A percentile compares a stretch with the other conserved stretches of the same genome.
Conservation (phyloP, 306 rosid species). For the Sicyos baderoa region DNA sequence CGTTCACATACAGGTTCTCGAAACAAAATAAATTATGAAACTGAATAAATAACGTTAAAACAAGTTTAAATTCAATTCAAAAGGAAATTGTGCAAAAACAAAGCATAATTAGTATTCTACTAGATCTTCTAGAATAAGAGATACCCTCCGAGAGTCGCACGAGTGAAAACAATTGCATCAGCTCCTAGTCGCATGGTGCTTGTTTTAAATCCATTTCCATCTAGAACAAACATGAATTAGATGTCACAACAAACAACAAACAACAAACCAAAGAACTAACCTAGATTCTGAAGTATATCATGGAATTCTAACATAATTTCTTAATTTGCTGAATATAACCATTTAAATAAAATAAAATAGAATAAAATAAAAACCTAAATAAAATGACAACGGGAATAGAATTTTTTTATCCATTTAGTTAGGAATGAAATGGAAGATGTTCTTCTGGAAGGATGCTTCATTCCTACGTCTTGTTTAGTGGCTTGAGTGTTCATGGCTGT, state of each 20-base stretch:
- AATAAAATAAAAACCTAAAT: background rate
- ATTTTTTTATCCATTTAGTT: background rate
- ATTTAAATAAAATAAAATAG: background rate
- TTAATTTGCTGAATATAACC: background rate
- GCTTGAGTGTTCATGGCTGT: background rate
- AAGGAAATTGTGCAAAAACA: background rate
- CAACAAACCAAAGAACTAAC: background rate
- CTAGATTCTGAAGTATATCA: background rate
- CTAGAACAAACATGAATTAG: constrained; percentile 33
- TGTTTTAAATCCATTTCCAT: constrained; percentile 99
- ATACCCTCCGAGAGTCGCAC: constrained; percentile 52
- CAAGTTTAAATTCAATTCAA: background rate
- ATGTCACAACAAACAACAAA: constrained; percentile 2
- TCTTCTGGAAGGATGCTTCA: background rate
- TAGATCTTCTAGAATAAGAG: constrained; percentile 19
- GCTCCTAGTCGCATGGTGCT: constrained; percentile 96
- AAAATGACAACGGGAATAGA: background rate
- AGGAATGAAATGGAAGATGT: background rate
- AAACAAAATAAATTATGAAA: background rate
- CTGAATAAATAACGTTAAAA: background rate
- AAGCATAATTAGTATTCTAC: constrained; percentile 1
- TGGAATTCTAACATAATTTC: background rate
- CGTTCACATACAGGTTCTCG: background rate
- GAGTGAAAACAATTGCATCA: constrained; percentile 79
- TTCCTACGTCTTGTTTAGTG: background rate